Percentiles rank a stretch among this genome's conserved stretches.
These are phyloP conservation scores for Penicillium canariense DNA, from an alignment of 495 filamentous ascomycete species.

Conservation along the genomic window DNA sequence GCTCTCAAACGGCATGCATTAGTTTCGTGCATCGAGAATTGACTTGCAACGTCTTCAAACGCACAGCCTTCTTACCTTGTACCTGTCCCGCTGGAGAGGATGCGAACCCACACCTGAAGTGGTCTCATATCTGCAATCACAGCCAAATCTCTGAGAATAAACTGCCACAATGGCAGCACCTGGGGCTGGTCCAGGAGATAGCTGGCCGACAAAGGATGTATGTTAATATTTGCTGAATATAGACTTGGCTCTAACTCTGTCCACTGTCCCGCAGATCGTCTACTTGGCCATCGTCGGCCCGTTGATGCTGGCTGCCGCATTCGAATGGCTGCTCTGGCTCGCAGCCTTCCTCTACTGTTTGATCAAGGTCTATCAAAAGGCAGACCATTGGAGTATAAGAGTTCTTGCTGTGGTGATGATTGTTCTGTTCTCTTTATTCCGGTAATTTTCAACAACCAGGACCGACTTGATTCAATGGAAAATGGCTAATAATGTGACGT, in stretches of 20 bases:
- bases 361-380: conserved; percentile 83
- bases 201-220: conserved; percentile 67
- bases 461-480: not conserved
- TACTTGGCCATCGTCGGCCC: conserved; percentile 81
- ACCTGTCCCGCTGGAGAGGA: not conserved
- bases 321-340: conserved; percentile 96
- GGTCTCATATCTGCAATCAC: not conserved
- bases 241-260: not conserved
- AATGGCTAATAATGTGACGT: not conserved
- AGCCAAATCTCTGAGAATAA: not conserved
- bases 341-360: conserved; percentile 91
- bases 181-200: not conserved
- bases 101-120: not conserved
- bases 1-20: too few species aligned
- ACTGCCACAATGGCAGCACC: not conserved
- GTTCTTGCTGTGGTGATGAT: conserved; percentile 75
- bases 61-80: not conserved
- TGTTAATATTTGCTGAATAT: conserved; percentile 15
- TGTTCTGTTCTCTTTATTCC: conserved; percentile 66
- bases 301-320: conserved; percentile 77
- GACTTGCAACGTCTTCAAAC: not conserved
- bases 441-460: conserved; percentile 49
- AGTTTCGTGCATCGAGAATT: too few species aligned
- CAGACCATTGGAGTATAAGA: conserved; percentile 78
- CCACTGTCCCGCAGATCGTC: conserved; percentile 61